These are phyloP conservation scores for Taphrina deformans DNA, from an alignment of 1,139 yeast species.

Conservation along the genomic window DNA sequence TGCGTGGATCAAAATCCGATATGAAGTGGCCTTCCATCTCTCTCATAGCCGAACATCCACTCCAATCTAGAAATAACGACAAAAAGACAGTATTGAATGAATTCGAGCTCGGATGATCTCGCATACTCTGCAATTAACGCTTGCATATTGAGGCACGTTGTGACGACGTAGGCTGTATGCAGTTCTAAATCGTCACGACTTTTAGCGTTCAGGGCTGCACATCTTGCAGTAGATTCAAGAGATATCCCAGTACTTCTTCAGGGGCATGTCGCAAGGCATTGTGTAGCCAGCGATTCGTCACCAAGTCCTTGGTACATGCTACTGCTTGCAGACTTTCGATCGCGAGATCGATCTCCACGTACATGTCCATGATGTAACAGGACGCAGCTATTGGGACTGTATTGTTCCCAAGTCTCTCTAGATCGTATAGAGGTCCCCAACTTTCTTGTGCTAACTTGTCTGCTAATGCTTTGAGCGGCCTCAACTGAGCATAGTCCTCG, in stretches of 20 bases:
- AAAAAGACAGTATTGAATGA: background rate
- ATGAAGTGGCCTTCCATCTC: background rate
- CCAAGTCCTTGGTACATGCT: slow-evolving; percentile 15
- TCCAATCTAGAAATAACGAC: background rate
- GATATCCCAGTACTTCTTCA: slow-evolving; percentile 23
- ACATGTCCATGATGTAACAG: slow-evolving; percentile 46
- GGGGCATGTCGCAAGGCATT: slow-evolving; percentile 31
- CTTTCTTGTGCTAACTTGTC: slow-evolving; percentile 48
- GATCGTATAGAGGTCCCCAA: slow-evolving; percentile 53
- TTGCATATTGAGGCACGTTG: too few species aligned
- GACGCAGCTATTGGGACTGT: slow-evolving; percentile 49
- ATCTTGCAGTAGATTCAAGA: slow-evolving; percentile 18
- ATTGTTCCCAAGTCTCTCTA: slow-evolving; percentile 43
- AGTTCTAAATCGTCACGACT: too few species aligned
- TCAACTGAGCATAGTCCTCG: slow-evolving; percentile 53
- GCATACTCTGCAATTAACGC: background rate
- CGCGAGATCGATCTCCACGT: slow-evolving; percentile 22
- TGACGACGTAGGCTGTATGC: too few species aligned
- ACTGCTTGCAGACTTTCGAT: slow-evolving; percentile 16
- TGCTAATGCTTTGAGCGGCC: slow-evolving; percentile 51
- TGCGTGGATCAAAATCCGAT: background rate
- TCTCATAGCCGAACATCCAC: too few species aligned
- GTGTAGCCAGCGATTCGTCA: slow-evolving; percentile 28
- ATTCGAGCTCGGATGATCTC: background rate
- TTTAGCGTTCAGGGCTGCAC: slow-evolving; percentile 1